Base-by-base conservation (phyloP, 768 basidiomycete species). In the Auricularia heimuer region DNA sequence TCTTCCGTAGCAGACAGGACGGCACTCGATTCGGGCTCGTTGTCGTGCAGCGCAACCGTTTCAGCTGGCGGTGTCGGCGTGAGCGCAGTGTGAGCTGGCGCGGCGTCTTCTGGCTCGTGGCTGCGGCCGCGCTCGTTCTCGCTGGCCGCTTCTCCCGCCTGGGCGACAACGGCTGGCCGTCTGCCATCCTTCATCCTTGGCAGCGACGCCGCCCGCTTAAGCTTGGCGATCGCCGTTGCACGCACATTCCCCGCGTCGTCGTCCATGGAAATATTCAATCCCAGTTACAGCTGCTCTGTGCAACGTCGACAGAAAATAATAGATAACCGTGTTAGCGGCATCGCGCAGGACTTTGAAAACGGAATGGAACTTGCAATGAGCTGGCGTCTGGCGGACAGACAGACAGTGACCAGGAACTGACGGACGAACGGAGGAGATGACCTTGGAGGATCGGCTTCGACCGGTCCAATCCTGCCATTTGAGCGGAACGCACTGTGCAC, bases 131-230 rank as follows among this genome's bases (percentile, higher is more conserved):
- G 35, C 37, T 60, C 64, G 64, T 14, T 61, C 39, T 65, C 37
- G 47, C 34, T 64, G 21, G 85, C 88, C 11, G 64, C 56, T n/a
- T 47, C 66, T 69, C 90, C 90, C 68, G 83, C 79, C 71, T 90
- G 90, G 90, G 92, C 91, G 61, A 88, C 90, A 63, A 71, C 68
- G 21, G 72, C 70, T 0, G 92, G 93, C 54, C 94, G 81, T 64
- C 93, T 79, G 7, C 93, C 93, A 74, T 93, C 90, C 74, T 93
- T 93, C 87, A 91, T 91, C 67, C 94, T 82, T 44, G 94, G 94
- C 35, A 96, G 76, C 16, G 93, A 95, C 64, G 93, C 91, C 54
- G 94, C 94, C 70, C 94, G 86, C 77, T 90, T 94, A 68, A 97
- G 84, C 77, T 88, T 94, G 56, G 92, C 92, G 60, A 96, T 88